Evolutionary conservation across 805 yeast species (phyloP), one percentile per base, ranked within the genome.

Genomic region (Candida cerambycidarum): DNA sequence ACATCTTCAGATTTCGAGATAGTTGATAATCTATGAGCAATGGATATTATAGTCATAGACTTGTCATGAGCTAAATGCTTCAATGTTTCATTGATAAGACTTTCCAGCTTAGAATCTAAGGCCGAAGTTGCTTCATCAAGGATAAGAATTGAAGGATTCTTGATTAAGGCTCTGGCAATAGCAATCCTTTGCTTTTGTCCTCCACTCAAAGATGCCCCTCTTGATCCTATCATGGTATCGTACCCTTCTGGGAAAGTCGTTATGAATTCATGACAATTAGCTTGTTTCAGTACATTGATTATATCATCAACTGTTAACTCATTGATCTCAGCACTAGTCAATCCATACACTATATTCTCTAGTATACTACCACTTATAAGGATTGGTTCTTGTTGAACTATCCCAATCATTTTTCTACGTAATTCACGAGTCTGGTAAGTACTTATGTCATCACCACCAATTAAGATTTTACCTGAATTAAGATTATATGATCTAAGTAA

Each of bases 141-240:
- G 4, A 83, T 72, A 50, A 83, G 63, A 15, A 84, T 70, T 35
- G 76, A 68, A 6, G 90, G 90, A 44, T 78, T 72, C 46, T 85
- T 80, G 43, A 83, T 78, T 46, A 84, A 65, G 1, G 88, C 87
- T 48, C 90, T 67, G 0, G 90, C 90, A 61, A 84, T 81, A 6
- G 89, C 89, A 32, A 84, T 69, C 52, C 89, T 73, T 63, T 84
- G 90, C 57, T 83, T 82, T 59, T 84, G 90, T 10, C 90, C 90
- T 29, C 89, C 90, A 4, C 86, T 80, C 16, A 84, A 58, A 19
- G 79, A 63, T 1, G 80, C 72, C 0, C 85, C 85, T 36, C 80
- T 65, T 7, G 76, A 60, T 1, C 84, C 84, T 41, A 77, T 73
- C 15, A 67, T 59, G 0, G 85, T 79, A 41, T 80, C 79, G 53